Conservation (phyloP, 805 yeast species). For the Starmera caribaea region DNA sequence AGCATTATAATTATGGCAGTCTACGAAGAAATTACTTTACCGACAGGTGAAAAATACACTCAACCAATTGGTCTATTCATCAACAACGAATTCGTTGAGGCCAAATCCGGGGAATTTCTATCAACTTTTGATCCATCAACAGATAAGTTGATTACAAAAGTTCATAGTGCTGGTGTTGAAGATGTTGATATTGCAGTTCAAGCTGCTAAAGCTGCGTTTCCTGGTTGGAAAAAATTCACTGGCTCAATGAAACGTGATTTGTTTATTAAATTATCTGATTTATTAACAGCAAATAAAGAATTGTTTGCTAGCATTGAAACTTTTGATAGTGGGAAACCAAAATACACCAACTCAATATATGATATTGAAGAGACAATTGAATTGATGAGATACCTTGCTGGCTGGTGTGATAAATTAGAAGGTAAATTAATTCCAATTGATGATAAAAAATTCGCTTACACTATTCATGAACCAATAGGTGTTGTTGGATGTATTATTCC, state of each 20-base stretch:
- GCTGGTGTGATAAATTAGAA: slow-evolving; percentile 61
- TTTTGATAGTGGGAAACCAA: slow-evolving; percentile 50
- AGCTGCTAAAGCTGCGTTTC: slow-evolving; percentile 42
- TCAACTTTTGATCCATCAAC: slow-evolving; percentile 40
- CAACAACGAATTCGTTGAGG: slow-evolving; percentile 57
- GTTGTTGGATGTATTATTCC: slow-evolving; percentile 44
- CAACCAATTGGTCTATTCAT: slow-evolving; percentile 76
- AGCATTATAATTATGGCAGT: not conserved
- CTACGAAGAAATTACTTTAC: slow-evolving; percentile 34
- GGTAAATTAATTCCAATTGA: slow-evolving; percentile 60
- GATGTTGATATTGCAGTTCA: slow-evolving; percentile 47
- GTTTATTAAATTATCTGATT: slow-evolving; percentile 38
- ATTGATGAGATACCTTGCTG: slow-evolving; percentile 58
- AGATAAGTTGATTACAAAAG: slow-evolving; percentile 39
- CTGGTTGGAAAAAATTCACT: slow-evolving; percentile 36
- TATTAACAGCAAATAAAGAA: slow-evolving; percentile 38
- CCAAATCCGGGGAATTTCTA: slow-evolving; percentile 34
- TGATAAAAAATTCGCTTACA: slow-evolving; percentile 41
- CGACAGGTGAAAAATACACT: slow-evolving; percentile 55
- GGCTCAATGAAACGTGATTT: slow-evolving; percentile 37
- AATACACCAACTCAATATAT: slow-evolving; percentile 38
- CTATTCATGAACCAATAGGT: slow-evolving; percentile 44
- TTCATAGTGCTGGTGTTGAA: slow-evolving; percentile 39
- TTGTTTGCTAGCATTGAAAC: slow-evolving; percentile 49
- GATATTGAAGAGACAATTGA: slow-evolving; percentile 52